Base-by-base conservation (phyloP, 2,329 filamentous ascomycete species). In the Fusarium scirpi region DNA sequence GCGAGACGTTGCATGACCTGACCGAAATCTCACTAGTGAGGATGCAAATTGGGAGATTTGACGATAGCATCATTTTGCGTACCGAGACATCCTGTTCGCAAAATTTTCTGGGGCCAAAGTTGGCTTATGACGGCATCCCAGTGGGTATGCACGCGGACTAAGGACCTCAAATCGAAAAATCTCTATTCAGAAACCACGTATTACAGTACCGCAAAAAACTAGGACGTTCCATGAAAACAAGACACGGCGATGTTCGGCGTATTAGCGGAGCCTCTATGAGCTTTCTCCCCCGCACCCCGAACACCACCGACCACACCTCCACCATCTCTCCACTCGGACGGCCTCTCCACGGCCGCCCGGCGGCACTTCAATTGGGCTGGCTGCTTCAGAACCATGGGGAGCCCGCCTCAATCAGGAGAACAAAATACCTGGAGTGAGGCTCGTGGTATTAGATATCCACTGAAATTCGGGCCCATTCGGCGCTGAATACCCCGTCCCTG, bases 201-300 rank as follows among this genome's bases (percentile, higher is more conserved):
- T 30, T 30, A 20, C 32, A 58, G 30, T 44, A 54, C 34, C 18
- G 34, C 34, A 18, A 51, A 41, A 59, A 55, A 45, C 59, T 52
- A 62, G 61, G 61, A 54, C 55, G 61, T 71, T 71, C 40, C 41
- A 46, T 32, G 70, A 45, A 62, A 59, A 38, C 58, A 51, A 58
- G 51, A 59, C 49, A 52, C 69, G 63, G 64, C 69, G 38, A 66
- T 59, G 71, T 66, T 75, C 73, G 73, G 73, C 73, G 71, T 74
- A 75, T 75, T 75, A 74, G 73, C 73, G 73, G 73, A 75, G 73
- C 69, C 58, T 67, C 55, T 55, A 55, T 49, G 51, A 44, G 62
- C 41, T 64, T 65, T 70, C 67, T 73, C 72, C 72, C 72, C 72
- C 72, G 72, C 72, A 74, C 70, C 67, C 65, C 65, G 65, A 69